These are phyloP conservation scores for Ramichloridium luteum DNA, from an alignment of 2,329 filamentous ascomycete species.

Conservation along the genomic window DNA sequence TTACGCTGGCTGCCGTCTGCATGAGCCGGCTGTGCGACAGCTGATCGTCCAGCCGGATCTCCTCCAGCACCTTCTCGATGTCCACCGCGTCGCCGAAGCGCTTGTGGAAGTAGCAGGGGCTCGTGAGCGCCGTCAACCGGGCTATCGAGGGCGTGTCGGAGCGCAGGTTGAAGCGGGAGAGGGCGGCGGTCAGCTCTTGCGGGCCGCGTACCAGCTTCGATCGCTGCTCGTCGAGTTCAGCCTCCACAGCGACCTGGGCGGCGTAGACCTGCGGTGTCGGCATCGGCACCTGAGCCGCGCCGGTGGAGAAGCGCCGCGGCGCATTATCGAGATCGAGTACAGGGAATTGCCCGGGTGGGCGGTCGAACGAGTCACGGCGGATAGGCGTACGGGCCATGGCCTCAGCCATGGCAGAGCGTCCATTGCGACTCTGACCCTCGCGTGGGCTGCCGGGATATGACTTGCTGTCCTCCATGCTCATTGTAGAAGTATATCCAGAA, in stretches of 20 bases:
- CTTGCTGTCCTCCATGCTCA: slow-evolving; percentile 9
- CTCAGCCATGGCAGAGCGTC: slow-evolving; percentile 17
- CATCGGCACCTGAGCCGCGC: slow-evolving; percentile 22
- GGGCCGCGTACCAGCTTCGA: slow-evolving; percentile 16
- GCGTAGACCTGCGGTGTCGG: slow-evolving; percentile 21
- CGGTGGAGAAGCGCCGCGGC: slow-evolving; percentile 23
- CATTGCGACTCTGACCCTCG: slow-evolving; percentile 6
- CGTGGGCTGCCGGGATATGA: slow-evolving; percentile 12
- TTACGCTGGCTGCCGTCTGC: slow-evolving; percentile 87
- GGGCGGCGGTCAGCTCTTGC: slow-evolving; percentile 17
- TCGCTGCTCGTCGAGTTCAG: slow-evolving; percentile 17
- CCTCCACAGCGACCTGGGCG: slow-evolving; percentile 19
- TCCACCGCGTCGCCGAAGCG: slow-evolving; percentile 94
- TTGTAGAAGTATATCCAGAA: too few species aligned
- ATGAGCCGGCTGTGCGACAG: slow-evolving; percentile 89
- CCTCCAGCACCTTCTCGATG: slow-evolving; percentile 85
- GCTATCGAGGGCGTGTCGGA: slow-evolving; percentile 22
- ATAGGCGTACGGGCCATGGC: slow-evolving; percentile 19
- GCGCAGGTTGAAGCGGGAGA: slow-evolving; percentile 19
- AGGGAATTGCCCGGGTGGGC: slow-evolving; percentile 4
- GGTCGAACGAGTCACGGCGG: slow-evolving; percentile 23
- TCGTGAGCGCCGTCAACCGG: slow-evolving; percentile 59
- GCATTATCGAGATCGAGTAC: slow-evolving; percentile 19
- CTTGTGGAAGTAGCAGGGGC: slow-evolving; percentile 95
- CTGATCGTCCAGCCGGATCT: slow-evolving; percentile 77